Base-by-base conservation (phyloP, 352 stramenopile genomes). In the Pythium myriotylum region DNA sequence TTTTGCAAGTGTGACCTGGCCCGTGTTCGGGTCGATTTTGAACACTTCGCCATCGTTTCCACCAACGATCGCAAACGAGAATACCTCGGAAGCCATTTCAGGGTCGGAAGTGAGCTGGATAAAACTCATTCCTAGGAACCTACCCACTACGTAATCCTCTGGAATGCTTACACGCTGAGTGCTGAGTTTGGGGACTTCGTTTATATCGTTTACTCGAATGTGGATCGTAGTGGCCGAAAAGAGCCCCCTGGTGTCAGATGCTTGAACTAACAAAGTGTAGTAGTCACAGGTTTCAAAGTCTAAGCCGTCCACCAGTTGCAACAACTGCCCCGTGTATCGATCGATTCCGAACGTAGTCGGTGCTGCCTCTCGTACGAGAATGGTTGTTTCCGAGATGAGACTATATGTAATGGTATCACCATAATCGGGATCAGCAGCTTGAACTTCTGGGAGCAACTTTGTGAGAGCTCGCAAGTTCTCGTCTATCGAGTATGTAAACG, bases 301-400 rank as follows among this genome's bases (percentile, higher is more conserved):
- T 22, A 88, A 42, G 8, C 22, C 41, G 2, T 58, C 52, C 3
- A 47, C 41, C 33, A 67, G 37, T 42, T 80, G 68, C 39, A 70
- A 81, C 8, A 88, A 20, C 24, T 80, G 16, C 1, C 79, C 79
- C 29, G 57, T 80, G 0, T 68, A 46, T 12, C 39, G 23, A 46
- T 84, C 73, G 52, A 88, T 73, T 3, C 35, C 70, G 64, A 88
- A 88, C 20, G 65, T 70, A 2, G 32, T 67, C 13, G 75, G 55
- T 17, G 66, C 35, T 14, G 14, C 46, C 9, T 64, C 41, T 8
- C 39, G 58, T 4, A 24, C 33, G 1, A 50, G 9, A 0, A 5
- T 4, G 0, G 59, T 66, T 4, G 29, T 51, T 45, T 79, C 72
- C 12, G 39, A 52, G 3, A 73, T 41, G 6, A 79, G 56, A n/a